Percentiles rank a stretch among this genome's conserved stretches.
phyloP scores from a whole-genome alignment of 768 basidiomycete species.

The Boletales sp. region DNA sequence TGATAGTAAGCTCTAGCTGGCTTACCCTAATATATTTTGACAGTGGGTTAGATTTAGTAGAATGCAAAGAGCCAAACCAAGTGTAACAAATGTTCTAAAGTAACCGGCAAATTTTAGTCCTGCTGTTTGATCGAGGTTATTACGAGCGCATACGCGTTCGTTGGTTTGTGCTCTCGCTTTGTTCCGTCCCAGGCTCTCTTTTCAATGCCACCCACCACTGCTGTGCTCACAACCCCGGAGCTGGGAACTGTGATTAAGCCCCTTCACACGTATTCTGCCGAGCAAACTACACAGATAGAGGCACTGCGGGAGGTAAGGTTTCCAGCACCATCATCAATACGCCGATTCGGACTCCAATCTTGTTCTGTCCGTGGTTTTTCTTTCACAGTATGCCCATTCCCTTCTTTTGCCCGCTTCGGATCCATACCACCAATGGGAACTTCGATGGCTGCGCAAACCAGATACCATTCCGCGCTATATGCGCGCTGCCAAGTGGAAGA shows the following conservation, averaged over 20 bases:
- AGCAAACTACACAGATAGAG: constrained; percentile 57
- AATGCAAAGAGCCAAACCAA: too few relatives aligned
- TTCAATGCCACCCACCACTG: constrained; percentile 39
- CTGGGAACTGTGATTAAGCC: constrained; percentile 52
- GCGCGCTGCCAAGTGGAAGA: constrained; percentile 83
- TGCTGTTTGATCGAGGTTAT: too few relatives aligned
- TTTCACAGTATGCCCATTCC: constrained; percentile 59
- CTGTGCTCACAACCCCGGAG: constrained; percentile 55
- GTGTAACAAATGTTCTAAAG: too few relatives aligned
- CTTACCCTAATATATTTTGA: too few relatives aligned
- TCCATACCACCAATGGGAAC: constrained; percentile 73
- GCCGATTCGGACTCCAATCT: not conserved
- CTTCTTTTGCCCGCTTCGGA: constrained; percentile 63
- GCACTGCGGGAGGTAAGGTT: constrained; percentile 55
- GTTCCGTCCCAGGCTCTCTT: not conserved
- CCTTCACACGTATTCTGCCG: constrained; percentile 56
- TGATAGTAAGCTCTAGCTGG: too few relatives aligned
- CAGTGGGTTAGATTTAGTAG: too few relatives aligned
- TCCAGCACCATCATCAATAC: not conserved
- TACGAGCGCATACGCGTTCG: too few relatives aligned
- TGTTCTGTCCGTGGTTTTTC: not conserved
- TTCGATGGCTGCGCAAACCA: constrained; percentile 65
- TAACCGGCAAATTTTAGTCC: too few relatives aligned
- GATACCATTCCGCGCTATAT: constrained; percentile 72
- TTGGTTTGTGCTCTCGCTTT: not conserved